phyloP scores from a whole-genome alignment of 1,284 basidiomycete species.

The Ganoderma lingzhi region DNA sequence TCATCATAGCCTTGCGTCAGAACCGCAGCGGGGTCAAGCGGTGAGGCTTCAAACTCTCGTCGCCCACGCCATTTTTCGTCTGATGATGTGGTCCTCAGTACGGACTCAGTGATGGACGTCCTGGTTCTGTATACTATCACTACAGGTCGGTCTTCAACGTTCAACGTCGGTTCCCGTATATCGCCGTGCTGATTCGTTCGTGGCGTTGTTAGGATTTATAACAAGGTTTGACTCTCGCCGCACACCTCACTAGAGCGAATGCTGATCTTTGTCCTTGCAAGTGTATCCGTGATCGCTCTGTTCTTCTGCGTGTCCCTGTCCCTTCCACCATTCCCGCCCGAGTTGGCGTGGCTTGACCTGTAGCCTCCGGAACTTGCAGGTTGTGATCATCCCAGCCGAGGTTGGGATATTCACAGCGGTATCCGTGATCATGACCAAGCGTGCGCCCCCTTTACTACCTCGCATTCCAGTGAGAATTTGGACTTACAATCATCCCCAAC shows the following conservation, averaged over 20 bases:
- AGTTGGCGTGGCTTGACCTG: not conserved
- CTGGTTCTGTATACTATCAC: not conserved
- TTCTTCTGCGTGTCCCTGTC: not conserved
- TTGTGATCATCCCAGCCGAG: not conserved
- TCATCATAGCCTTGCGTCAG: not conserved
- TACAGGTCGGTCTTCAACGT: not conserved
- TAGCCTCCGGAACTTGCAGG: not conserved
- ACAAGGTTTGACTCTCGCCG: not conserved
- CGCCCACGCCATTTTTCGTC: not conserved
- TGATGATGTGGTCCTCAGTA: not conserved
- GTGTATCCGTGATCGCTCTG: not conserved
- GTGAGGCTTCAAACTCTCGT: not conserved
- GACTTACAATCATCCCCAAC: not conserved
- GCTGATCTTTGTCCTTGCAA: not conserved
- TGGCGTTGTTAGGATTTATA: not conserved
- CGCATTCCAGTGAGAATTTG: not conserved
- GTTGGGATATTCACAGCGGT: not conserved
- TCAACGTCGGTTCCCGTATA: not conserved
- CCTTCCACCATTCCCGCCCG: not conserved
- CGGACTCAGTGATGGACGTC: conserved; percentile 1
- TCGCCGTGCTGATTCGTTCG: not conserved
- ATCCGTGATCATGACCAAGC: not conserved
- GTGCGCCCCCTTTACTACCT: not conserved
- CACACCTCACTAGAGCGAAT: not conserved
- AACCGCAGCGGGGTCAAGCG: not conserved